Evolutionary conservation across 345 rosid genomes (phyloP).

Genomic region (Salix viminalis): DNA sequence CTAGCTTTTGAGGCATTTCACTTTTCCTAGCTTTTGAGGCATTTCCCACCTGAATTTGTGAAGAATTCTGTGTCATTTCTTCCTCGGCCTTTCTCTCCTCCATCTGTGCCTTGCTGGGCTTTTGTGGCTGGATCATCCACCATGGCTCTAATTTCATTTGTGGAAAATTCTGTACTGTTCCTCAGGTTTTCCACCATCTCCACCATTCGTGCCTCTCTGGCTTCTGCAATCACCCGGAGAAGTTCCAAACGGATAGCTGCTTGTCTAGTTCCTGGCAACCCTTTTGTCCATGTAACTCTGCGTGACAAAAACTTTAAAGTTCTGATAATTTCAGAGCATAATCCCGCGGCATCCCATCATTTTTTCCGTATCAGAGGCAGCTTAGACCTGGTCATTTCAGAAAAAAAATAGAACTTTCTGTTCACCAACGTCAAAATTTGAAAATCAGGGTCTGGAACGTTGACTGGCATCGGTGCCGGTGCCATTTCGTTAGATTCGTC

Average conservation of each 20-base stretch:
- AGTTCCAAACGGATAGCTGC: conserved; percentile 78
- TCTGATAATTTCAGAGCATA: conserved; percentile 61
- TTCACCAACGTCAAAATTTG: conserved; percentile 73
- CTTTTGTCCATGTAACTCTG: conserved; percentile 63
- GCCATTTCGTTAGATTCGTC: conserved; percentile 17
- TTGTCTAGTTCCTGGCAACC: conserved; percentile 76
- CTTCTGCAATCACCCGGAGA: conserved; percentile 34
- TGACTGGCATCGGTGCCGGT: conserved; percentile 33
- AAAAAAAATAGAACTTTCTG: conserved; percentile 38
- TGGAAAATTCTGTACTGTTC: background rate
- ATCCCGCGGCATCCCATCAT: conserved; percentile 89
- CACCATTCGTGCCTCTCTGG: conserved; percentile 7
- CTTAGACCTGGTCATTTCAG: conserved; percentile 78
- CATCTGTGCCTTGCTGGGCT: background rate
- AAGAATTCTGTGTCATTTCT: background rate
- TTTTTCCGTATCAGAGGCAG: conserved; percentile 65
- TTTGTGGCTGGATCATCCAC: background rate
- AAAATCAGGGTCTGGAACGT: conserved; percentile 88
- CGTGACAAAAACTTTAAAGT: conserved; percentile 69
- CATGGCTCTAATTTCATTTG: background rate
- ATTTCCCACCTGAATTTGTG: background rate
- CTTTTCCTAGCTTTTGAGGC: conserved; percentile 1
- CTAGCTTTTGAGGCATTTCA: background rate
- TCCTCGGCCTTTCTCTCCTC: conserved; percentile 15
- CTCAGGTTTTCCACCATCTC: background rate